Evolutionary conservation across 306 rosid genomes (phyloP), one percentile per base, ranked within the genome.

Genomic region (Cucurbita moschata): DNA sequence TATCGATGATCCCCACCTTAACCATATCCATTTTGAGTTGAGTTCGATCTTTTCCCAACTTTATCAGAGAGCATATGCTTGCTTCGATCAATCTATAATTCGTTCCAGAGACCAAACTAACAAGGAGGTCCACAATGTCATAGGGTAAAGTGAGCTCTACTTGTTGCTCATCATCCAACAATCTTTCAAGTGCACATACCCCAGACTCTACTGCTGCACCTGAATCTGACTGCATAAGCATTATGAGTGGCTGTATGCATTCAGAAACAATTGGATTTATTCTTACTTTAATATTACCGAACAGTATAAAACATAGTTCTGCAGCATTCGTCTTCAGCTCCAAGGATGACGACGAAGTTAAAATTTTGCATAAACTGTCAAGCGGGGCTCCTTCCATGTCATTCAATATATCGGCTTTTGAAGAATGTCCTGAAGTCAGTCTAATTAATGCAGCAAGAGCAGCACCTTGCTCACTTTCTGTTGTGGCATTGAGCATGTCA

Each of bases 21-120:
- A 94, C 94, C 98, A 94, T 94, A 76, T 83, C 92, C 49, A 84
- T 79, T 85, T 94, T 90, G 83, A 87, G 78, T 44, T 83, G 88
- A 37, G 95, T 94, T 79, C 92, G 88, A 79, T 94, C 97, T 77
- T 91, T 94, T 72, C 96, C 96, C 84, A 94, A 79, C 83, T 90
- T 94, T 78, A 85, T 87, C 73, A 94, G 96, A 80, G 90, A 71
- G 75, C 90, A 86, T 47, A 94, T 59, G 81, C 92, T 79, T 30
- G 96, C 94, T 77, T 90, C 98, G 66, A 85, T 86, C 72, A 90
- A 90, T 81, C 77, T 90, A 85, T 84, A 80, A 81, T 86, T 90
- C 30, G 83, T 81, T 65, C 95, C 97, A 76, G 96, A 84, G 79
- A 90, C 89, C 82, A 94, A 86, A 78, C 86, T 76, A 77, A 90